Percentiles rank a stretch among this genome's conserved stretches.
Conservation (phyloP, 345 rosid genomes). For the Excoecaria cochinchinensis region DNA sequence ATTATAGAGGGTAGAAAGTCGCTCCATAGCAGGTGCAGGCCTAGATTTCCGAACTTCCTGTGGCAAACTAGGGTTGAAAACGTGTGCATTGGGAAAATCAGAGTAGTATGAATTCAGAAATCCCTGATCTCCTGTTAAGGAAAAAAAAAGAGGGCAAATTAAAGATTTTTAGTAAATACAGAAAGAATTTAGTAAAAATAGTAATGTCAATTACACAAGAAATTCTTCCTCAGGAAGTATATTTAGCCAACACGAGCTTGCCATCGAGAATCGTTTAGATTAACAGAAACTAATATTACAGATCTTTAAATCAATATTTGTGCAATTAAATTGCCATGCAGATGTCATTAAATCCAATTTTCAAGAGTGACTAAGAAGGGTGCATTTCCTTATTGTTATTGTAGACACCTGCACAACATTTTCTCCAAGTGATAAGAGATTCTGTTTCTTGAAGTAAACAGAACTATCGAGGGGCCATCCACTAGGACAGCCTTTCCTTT, state of each 20-base stretch:
- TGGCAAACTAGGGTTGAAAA: constrained; percentile 73
- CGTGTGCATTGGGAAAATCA: constrained; percentile 76
- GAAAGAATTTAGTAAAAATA: not conserved
- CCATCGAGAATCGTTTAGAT: not conserved
- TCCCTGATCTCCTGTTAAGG: constrained; percentile 72
- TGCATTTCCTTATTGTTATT: not conserved
- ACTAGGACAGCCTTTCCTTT: not conserved
- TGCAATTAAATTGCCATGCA: not conserved
- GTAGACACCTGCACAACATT: not conserved
- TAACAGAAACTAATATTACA: not conserved
- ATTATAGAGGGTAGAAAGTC: constrained; percentile 85
- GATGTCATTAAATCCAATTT: not conserved
- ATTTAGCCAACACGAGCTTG: not conserved
- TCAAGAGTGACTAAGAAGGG: not conserved
- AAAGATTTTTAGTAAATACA: not conserved
- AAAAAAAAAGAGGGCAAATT: not conserved
- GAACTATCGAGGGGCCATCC: not conserved
- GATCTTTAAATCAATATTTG: too few relatives aligned
- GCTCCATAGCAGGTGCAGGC: constrained; percentile 76
- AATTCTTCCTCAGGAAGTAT: not conserved
- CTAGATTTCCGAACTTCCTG: constrained; percentile 53
- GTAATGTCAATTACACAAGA: not conserved
- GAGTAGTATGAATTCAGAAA: constrained; percentile 81
- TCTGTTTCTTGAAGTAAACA: not conserved
- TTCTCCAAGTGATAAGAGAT: not conserved